phyloP scores from a whole-genome alignment of 208 protist species.

The Crithidia expoeki region DNA sequence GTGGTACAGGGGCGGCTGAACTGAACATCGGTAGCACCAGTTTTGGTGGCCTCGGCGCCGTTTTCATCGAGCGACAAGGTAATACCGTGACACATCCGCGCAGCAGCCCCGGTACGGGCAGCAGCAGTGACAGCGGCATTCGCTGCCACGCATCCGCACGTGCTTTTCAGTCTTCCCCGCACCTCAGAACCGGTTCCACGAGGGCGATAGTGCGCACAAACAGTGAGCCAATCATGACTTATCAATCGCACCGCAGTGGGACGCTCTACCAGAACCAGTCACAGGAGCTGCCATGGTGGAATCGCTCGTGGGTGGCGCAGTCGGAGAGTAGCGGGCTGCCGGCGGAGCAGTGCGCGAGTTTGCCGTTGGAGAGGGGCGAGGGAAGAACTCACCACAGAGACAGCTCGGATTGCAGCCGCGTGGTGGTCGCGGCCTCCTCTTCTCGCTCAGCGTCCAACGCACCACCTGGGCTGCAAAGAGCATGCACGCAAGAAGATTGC shows the following conservation, averaged over 20 bases:
- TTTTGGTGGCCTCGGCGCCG: background rate
- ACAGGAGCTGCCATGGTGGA: conserved; percentile 31
- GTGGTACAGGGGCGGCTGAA: background rate
- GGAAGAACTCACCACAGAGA: background rate
- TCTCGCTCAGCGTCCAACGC: background rate
- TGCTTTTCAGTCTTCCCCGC: background rate
- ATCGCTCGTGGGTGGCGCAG: conserved; percentile 3
- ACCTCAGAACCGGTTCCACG: background rate
- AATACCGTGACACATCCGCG: too few species aligned
- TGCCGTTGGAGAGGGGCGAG: background rate
- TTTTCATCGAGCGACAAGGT: background rate
- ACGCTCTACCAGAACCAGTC: background rate
- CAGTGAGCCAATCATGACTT: conserved; percentile 9
- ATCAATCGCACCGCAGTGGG: conserved; percentile 4
- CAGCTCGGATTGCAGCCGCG: background rate
- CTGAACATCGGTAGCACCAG: background rate
- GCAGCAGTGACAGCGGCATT: background rate
- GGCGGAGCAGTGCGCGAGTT: background rate
- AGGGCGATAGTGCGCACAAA: conserved; percentile 12
- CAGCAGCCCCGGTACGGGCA: too few species aligned
- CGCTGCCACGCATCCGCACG: conserved; percentile 2
- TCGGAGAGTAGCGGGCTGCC: conserved; percentile 12
- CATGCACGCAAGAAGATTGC: too few species aligned
- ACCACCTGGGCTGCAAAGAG: background rate
- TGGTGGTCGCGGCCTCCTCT: background rate